Percentiles rank a stretch among this genome's conserved stretches.
phyloP scores from a whole-genome alignment of 192 early-diverging fungal genomes.

The Coemansia sp. region DNA sequence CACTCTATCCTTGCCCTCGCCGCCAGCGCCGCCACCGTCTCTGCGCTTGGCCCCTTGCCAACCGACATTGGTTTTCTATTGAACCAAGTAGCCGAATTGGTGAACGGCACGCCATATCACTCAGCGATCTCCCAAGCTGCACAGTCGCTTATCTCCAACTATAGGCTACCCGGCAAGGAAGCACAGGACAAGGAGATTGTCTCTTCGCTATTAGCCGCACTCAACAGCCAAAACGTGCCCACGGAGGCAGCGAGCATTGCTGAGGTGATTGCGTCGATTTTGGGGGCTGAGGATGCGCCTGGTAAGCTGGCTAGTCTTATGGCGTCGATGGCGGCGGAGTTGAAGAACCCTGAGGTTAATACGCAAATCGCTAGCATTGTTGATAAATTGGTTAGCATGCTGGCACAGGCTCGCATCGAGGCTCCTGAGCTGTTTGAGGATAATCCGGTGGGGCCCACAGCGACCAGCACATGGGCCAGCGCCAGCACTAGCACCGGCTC shows the following conservation, averaged over 20 bases:
- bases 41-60: neutral
- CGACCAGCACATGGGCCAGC: neutral
- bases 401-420: neutral
- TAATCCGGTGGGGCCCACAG: neutral
- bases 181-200: neutral
- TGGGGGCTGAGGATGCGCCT: neutral
- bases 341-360: neutral
- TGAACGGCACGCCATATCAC: neutral
- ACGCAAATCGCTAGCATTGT: neutral
- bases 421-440: neutral
- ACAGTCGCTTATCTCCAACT: neutral
- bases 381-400: neutral
- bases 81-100: neutral
- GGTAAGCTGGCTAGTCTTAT: neutral
- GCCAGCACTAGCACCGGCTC: neutral
- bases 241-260: neutral
- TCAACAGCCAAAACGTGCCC: neutral
- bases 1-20: neutral
- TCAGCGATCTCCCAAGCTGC: neutral
- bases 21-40: neutral
- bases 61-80: neutral
- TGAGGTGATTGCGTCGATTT: neutral
- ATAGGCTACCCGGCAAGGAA: neutral
- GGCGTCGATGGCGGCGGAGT: neutral
- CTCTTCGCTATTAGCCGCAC: neutral